Base-by-base conservation (phyloP, 208 protist species). In the Herpetomonas tarakana region DNA sequence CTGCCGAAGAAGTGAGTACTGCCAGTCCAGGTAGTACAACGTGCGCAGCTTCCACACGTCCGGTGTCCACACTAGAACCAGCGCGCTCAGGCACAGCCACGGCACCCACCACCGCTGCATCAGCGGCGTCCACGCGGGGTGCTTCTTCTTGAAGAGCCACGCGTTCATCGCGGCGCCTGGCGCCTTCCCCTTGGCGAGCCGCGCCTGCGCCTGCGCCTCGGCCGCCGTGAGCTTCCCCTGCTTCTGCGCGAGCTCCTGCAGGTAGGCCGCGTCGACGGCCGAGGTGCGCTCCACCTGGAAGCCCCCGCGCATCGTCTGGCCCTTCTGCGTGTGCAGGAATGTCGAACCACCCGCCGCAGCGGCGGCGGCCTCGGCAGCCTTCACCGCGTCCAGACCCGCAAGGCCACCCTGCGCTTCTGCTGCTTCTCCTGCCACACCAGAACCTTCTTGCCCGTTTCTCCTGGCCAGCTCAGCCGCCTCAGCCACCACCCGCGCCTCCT, bases 51-150 rank as follows among this genome's bases (percentile, higher is more conserved):
- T 93, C 83, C 86, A 93, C 46, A 88, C 77, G 60, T 93, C 86
- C 2, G 86, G 86, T 0, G 86, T 93, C 83, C 86, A 93, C 9
- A 91, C 65, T 24, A 86, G 27, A 21, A 46, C 59, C 22, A 80
- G 51, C 44, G 68, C 67, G 52, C 52, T 69, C 3, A 65, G 14
- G 59, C 86, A 93, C 19, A 80, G 47, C 72, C 65, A 90, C 19
- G 86, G 86, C 57, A 93, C 78, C 83, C 86, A 93, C 78, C 82
- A 85, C 1, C 86, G 86, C 65, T 93, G 86, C 68, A 93, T 85
- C 53, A 93, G 58, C 30, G 86, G 86, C 19, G 88, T 77, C 81
- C 86, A 90, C 49, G 74, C 74, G 9, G 83, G 82, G 45, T 88
- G 79, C 28, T 77, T 65, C 0, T 68, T 75, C 53, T 87, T 87